Evolutionary conservation across 148 eudicot species (phyloP), one percentile per base, ranked within the genome.

Genomic region (Rhododendron henanense): DNA sequence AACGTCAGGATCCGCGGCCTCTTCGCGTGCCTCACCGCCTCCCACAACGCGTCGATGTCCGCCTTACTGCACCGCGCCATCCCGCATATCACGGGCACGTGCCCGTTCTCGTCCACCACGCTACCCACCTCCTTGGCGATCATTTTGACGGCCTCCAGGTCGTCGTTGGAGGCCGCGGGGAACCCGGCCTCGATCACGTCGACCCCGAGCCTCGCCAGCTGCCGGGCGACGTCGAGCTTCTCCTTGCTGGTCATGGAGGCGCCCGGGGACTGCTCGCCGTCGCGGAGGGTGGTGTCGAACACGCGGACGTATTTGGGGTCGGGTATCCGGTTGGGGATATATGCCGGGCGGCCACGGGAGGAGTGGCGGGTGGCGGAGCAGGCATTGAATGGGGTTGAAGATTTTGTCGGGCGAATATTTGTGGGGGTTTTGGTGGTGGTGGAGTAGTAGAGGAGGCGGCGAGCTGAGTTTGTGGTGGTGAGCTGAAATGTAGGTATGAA

Each of bases 201-300:
- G 0, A 95, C 99, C 0, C 99, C 96, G 10, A 97, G 93, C 45
- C 89, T 92, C 13, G 98, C 90, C 3, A 95, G 90, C 77, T 91
- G 94, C 5, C 94, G 90, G 6, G 98, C 98, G 41, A 97, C 92
- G 87, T 94, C 94, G 14, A 97, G 95, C 89, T 97, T 97, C 83
- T 95, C 94, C 45, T 90, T 90, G 10, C 96, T 91, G 31, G 95
- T 95, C 98, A 95, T 94, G 47, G 98, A 88, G 71, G 99, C 99
- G 3, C 99, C 99, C 0, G 98, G 98, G 23, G 99, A 95, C 85
- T 97, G 99, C 85, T 97, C 99, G 74, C 98, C 98, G 78, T 94
- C 99, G 3, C 98, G 93, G 35, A 95, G 92, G 23, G 98, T 95
- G 67, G 99, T 95, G 90, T 97, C 99, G 90, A 97, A 95, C 16